Evolutionary conservation across 805 yeast genomes (phyloP), one percentile per base, ranked within the genome.

Genomic region (Hyphopichia homilentoma): DNA sequence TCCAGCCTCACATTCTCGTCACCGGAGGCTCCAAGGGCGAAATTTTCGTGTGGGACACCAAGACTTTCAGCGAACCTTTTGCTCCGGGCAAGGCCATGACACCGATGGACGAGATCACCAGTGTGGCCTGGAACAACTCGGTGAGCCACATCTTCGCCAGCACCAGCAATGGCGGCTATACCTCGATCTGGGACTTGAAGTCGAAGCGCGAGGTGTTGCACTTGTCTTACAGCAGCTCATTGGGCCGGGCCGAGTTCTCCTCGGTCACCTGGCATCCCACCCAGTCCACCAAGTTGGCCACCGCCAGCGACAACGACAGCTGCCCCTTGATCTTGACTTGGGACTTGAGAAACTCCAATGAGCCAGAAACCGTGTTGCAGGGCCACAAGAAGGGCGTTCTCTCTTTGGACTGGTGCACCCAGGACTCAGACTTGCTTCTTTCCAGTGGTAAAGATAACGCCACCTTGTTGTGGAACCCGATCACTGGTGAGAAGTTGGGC

Each of bases 181-280:
- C 96, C 3, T 82, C 96, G 1, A 81, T 93, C 44, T 93, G 97
- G 97, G 97, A 93, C 61, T 68, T 89, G 44, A 84, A 84, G 51
- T 79, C 88, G 25, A 82, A 81, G 54, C 77, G 86, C 50, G 97
- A 90, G 61, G 95, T 90, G 16, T 65, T 93, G 40, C 96, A 87
- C 57, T 70, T 93, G 54, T 74, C 79, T 35, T 85, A 86, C 57
- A 66, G 79, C 15, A 78, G 81, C 6, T 63, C 75, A 8, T 41
- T 41, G 18, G 55, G 55, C 5, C 75, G 82, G 50, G 81, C 88
- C 16, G 81, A 81, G 35, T 72, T 90, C 31, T 78, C 94, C 21
- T 73, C 75, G 39, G 94, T 93, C 9, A 87, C 82, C 37, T 93
- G 99, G 99, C 97, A 93, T 58, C 98, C 99, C 35, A 63, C 73